Conservation (phyloP, 139 green algal species). For the Chlamydomonas schloesseri region DNA sequence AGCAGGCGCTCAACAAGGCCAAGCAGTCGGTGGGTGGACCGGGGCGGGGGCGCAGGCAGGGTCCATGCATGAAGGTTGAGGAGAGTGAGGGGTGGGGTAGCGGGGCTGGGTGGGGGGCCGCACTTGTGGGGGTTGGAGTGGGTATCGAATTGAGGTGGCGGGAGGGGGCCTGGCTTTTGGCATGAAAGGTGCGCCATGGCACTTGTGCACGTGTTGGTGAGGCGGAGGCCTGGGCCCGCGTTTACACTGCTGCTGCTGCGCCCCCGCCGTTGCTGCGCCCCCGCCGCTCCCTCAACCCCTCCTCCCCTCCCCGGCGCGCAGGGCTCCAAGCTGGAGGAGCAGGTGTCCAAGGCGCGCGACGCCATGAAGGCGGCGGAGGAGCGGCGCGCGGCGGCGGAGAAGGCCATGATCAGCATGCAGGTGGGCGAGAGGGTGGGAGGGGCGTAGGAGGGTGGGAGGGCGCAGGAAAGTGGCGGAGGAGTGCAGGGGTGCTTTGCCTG, state of each 20-base stretch:
- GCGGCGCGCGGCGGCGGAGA: neutral
- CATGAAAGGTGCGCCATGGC: no score
- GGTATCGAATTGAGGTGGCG: no score
- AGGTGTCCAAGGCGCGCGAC: neutral
- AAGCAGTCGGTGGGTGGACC: constrained; percentile 12
- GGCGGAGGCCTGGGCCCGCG: no score
- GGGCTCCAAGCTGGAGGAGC: constrained; percentile 26
- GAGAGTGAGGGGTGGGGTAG: neutral
- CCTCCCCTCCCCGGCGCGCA: neutral
- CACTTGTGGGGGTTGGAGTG: no score
- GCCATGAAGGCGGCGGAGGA: constrained; percentile 3
- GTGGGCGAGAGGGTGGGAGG: neutral
- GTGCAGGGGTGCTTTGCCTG: neutral
- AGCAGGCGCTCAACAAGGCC: constrained; percentile 28
- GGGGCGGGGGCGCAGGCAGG: no score
- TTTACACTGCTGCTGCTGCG: no score
- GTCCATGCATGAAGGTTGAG: no score
- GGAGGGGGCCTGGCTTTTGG: no score
- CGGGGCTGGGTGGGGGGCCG: no score
- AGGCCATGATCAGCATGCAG: constrained; percentile 13
- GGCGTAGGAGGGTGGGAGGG: neutral
- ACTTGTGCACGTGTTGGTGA: no score
- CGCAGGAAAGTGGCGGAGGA: no score
- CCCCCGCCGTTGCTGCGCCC: no score
- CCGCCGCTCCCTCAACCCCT: neutral